A percentile compares a stretch with the other conserved stretches of the same genome.
These are phyloP conservation scores for Trichoderma sp. DNA, from an alignment of 2,329 filamentous ascomycete species.

Conservation along the genomic window DNA sequence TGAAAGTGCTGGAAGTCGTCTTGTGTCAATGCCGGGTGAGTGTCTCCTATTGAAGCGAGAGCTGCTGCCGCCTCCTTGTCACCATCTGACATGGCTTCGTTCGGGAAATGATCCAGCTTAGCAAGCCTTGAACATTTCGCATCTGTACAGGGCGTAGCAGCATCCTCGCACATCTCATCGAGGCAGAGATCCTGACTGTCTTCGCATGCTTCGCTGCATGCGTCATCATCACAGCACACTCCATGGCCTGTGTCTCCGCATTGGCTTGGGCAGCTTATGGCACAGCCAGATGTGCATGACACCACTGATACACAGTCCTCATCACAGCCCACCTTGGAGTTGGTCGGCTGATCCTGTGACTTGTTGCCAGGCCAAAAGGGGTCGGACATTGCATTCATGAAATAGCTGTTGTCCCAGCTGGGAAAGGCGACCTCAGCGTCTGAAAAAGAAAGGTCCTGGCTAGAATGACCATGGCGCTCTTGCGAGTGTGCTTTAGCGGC, in stretches of 20 bases:
- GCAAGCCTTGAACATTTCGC: conserved; percentile 37
- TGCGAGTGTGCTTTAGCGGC: conserved; percentile 1
- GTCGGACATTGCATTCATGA: conserved; percentile 28
- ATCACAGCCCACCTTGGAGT: conserved; percentile 27
- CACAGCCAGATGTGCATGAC: conserved; percentile 44
- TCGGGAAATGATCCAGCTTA: conserved; percentile 1
- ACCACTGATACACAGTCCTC: conserved; percentile 40
- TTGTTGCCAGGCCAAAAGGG: background rate
- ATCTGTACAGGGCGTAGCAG: conserved; percentile 44
- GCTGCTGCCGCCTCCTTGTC: conserved; percentile 39
- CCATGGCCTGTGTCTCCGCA: conserved; percentile 41
- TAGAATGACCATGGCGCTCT: background rate
- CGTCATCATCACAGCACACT: conserved; percentile 44
- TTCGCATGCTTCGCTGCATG: conserved; percentile 40
- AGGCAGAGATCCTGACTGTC: conserved; percentile 32
- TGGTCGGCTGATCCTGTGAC: background rate
- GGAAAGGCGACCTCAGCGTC: conserved; percentile 28
- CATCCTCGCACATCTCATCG: conserved; percentile 43
- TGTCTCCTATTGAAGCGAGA: conserved; percentile 40
- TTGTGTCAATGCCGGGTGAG: conserved; percentile 10
- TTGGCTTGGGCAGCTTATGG: conserved; percentile 41
- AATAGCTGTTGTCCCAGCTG: conserved; percentile 30
- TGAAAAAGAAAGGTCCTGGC: background rate
- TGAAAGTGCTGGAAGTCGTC: conserved; percentile 2
- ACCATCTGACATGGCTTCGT: conserved; percentile 30